Conservation (phyloP, 768 basidiomycete genomes). For the Pisolithus tinctorius region DNA sequence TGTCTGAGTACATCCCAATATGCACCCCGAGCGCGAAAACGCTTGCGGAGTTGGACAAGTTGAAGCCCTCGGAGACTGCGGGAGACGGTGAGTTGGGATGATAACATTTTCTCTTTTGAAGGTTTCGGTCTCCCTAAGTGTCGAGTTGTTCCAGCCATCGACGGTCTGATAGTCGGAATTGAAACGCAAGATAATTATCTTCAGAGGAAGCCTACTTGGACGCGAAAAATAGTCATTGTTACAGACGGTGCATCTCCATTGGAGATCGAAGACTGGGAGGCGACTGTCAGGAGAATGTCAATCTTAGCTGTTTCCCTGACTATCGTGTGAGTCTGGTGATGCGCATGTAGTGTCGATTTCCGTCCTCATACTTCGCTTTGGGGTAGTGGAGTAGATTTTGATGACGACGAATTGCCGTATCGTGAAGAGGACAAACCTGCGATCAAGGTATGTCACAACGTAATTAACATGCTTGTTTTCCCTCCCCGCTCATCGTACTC, state of each 20-base stretch:
- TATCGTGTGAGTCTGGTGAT: constrained; percentile 52
- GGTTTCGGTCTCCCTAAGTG: background rate
- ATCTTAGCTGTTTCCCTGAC: constrained; percentile 49
- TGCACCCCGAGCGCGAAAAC: constrained; percentile 59
- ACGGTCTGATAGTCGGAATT: constrained; percentile 80
- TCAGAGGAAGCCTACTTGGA: constrained; percentile 72
- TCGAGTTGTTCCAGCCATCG: constrained; percentile 50
- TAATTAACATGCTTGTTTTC: background rate
- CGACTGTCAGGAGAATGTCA: constrained; percentile 59
- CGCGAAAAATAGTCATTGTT: constrained; percentile 72
- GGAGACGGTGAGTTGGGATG: constrained; percentile 56
- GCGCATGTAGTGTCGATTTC: background rate
- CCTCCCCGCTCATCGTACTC: background rate
- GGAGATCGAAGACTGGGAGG: constrained; percentile 71
- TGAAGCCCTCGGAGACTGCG: constrained; percentile 45
- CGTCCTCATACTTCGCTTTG: constrained; percentile 1
- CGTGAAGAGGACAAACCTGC: constrained; percentile 60
- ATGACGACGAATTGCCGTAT: constrained; percentile 59
- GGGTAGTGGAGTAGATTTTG: constrained; percentile 82
- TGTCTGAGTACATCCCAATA: constrained; percentile 65
- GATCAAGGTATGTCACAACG: constrained; percentile 52
- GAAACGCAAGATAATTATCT: constrained; percentile 71
- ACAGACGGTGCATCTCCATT: constrained; percentile 81
- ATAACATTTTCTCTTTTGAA: background rate
- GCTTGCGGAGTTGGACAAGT: constrained; percentile 55